Conservation (phyloP, 345 rosid species). For the Acer campestre region DNA sequence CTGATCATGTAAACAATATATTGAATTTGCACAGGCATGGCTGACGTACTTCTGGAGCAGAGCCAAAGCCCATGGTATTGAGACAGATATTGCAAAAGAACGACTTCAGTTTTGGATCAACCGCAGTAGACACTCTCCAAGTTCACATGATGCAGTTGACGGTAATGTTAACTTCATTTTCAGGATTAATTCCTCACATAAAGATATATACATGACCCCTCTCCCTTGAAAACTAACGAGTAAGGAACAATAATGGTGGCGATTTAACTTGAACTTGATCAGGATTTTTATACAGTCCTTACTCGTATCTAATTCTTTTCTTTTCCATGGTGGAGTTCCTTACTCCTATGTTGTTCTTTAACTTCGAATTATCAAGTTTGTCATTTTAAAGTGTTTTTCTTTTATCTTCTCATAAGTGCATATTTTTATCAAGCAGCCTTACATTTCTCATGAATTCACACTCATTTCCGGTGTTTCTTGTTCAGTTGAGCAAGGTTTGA, state of each 20-base stretch:
- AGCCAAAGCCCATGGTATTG: conserved; percentile 76
- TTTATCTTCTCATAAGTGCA: background rate
- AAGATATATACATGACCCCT: background rate
- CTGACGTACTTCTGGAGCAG: conserved; percentile 98
- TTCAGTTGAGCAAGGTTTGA: conserved; percentile 86
- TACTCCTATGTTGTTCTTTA: background rate
- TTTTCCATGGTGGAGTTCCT: no score
- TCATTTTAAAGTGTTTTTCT: background rate
- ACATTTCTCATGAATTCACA: background rate
- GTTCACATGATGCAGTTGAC: conserved; percentile 83
- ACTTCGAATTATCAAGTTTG: background rate
- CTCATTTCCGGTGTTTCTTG: conserved; percentile 9
- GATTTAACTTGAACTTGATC: background rate
- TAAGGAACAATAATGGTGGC: background rate
- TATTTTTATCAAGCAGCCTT: background rate
- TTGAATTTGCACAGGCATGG: conserved; percentile 70
- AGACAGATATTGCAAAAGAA: conserved; percentile 75
- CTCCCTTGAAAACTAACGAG: background rate
- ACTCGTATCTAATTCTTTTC: no score
- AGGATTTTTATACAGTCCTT: background rate
- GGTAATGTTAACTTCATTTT: conserved; percentile 41
- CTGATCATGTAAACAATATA: background rate
- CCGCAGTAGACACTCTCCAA: conserved; percentile 77
- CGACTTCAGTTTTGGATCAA: conserved; percentile 84
- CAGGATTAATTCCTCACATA: background rate